Conservation (phyloP, 2,329 filamentous ascomycete species). For the Xylariomycetidae sp. region DNA sequence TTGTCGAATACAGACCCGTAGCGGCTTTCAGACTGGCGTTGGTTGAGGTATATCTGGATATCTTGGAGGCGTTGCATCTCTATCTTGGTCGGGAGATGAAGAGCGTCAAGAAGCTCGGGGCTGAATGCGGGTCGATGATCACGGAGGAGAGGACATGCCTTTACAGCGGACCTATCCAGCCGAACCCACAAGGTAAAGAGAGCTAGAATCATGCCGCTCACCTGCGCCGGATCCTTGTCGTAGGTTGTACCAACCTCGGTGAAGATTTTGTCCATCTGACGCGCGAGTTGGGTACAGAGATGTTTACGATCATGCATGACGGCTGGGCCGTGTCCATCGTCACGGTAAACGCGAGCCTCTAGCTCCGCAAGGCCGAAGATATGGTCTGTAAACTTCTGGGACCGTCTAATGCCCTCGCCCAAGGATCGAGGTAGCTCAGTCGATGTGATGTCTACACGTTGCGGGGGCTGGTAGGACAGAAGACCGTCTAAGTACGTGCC, state of each 20-base stretch:
- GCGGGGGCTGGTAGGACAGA: slow-evolving; percentile 1
- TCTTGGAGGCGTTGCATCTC: slow-evolving; percentile 47
- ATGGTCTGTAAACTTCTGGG: slow-evolving; percentile 14
- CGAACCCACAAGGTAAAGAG: slow-evolving; percentile 54
- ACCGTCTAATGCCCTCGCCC: slow-evolving; percentile 18
- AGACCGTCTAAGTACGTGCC: slow-evolving; percentile 23
- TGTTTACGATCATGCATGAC: neutral
- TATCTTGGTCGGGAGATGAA: slow-evolving; percentile 42
- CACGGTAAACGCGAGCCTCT: slow-evolving; percentile 6
- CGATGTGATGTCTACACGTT: neutral
- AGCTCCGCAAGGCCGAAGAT: slow-evolving; percentile 12
- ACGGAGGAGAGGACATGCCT: slow-evolving; percentile 40
- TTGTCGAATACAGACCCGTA: slow-evolving; percentile 43
- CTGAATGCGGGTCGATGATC: slow-evolving; percentile 49
- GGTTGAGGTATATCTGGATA: slow-evolving; percentile 45
- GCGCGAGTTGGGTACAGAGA: slow-evolving; percentile 22
- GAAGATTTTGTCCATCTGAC: slow-evolving; percentile 32
- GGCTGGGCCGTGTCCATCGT: neutral
- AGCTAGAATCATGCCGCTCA: slow-evolving; percentile 47
- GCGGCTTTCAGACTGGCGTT: slow-evolving; percentile 23
- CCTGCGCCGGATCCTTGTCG: slow-evolving; percentile 40
- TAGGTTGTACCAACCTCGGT: slow-evolving; percentile 31
- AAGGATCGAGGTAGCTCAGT: slow-evolving; percentile 15
- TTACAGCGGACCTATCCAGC: slow-evolving; percentile 46
- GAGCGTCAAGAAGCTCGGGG: slow-evolving; percentile 44